These are phyloP conservation scores for Pterocarpus santalinus DNA, from an alignment of 306 rosid species.

Conservation along the genomic window DNA sequence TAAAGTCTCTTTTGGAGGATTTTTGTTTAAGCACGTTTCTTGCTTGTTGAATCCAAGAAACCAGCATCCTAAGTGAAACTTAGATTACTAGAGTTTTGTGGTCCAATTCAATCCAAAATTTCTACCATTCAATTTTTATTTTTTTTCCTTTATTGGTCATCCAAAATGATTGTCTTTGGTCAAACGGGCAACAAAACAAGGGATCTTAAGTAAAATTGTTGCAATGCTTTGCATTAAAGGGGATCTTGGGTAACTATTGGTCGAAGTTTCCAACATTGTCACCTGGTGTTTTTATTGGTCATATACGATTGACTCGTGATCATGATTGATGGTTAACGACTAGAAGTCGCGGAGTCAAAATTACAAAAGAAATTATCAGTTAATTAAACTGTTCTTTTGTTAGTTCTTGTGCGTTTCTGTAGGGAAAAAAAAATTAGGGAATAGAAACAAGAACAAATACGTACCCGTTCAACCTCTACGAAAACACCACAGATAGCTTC, in stretches of 20 bases:
- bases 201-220: conserved; percentile 47
- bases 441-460: not conserved
- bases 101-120: conserved; percentile 33
- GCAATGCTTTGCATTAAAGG: conserved; percentile 15
- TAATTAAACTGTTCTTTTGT: not conserved
- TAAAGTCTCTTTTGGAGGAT: conserved; percentile 72
- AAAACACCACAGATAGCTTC: not conserved
- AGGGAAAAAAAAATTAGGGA: not conserved
- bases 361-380: not conserved
- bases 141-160: conserved; percentile 49
- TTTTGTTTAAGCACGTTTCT: conserved; percentile 52
- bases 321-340: conserved; percentile 26
- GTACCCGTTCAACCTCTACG: not conserved
- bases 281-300: conserved; percentile 29
- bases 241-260: conserved; percentile 42
- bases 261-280: conserved; percentile 29
- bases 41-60: conserved; percentile 76
- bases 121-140: conserved; percentile 42
- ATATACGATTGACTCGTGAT: conserved; percentile 30
- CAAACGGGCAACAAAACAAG: conserved; percentile 45
- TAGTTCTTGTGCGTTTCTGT: not conserved
- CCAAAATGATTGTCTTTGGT: conserved; percentile 54
- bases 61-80: conserved; percentile 70
- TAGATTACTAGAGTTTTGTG: conserved; percentile 22
- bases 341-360: conserved; percentile 34